Evolutionary conservation across 192 early-diverging fungal species (phyloP).

Genomic region (Diversispora epigaea): DNA sequence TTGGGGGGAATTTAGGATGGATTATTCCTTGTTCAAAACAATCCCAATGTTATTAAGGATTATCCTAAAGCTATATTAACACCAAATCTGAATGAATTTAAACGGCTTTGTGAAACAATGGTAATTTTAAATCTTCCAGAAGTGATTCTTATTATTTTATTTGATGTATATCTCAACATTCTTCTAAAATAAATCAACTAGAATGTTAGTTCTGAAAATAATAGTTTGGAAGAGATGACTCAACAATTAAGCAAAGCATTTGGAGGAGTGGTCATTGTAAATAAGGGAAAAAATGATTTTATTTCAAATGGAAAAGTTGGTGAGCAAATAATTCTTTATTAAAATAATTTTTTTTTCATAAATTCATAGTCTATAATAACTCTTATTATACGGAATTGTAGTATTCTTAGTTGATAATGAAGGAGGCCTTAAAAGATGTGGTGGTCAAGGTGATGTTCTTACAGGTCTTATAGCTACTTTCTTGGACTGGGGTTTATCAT

Average conservation of each 20-base stretch:
- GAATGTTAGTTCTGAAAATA: conserved; percentile 35
- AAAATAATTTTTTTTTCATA: not conserved
- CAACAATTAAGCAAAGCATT: conserved; percentile 50
- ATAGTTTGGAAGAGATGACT: conserved; percentile 23
- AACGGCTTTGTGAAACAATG: conserved; percentile 65
- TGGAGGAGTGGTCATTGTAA: conserved; percentile 76
- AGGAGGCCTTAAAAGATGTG: conserved; percentile 83
- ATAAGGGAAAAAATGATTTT: conserved; percentile 75
- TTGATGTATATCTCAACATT: not conserved
- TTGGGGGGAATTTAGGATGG: conserved; percentile 62
- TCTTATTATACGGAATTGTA: not conserved
- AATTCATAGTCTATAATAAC: not conserved
- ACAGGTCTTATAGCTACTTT: conserved; percentile 83
- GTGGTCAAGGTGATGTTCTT: conserved; percentile 95
- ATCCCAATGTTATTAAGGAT: conserved; percentile 69
- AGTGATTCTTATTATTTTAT: not conserved
- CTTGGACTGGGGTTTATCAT: conserved; percentile 78
- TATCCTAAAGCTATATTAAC: conserved; percentile 79
- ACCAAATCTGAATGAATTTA: conserved; percentile 87
- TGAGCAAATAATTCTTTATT: conserved; percentile 30
- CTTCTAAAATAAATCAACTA: conserved; percentile 10
- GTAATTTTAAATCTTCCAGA: conserved; percentile 31
- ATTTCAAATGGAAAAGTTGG: conserved; percentile 72
- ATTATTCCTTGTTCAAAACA: conserved; percentile 69
- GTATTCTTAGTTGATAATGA: conserved; percentile 11